These are phyloP conservation scores for Ambrosia artemisiifolia DNA, from an alignment of 129 eudicot genomes.

Conservation along the genomic window DNA sequence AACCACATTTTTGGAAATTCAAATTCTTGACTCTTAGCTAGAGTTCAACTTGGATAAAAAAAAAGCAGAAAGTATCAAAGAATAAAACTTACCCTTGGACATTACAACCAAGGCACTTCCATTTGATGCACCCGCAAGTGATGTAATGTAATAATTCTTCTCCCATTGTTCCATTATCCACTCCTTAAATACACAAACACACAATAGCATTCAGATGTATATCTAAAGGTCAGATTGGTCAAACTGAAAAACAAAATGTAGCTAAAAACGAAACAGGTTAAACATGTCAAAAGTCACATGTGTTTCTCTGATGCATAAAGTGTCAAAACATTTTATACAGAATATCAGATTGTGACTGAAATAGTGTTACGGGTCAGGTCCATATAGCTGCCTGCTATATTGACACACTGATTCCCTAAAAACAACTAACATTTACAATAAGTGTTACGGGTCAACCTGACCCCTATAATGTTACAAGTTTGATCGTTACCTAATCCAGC, in stretches of 20 bases:
- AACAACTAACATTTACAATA: too few species aligned
- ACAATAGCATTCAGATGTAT: background rate
- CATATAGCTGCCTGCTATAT: too few species aligned
- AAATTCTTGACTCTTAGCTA: background rate
- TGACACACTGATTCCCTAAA: too few species aligned
- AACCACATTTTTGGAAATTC: conserved; percentile 13
- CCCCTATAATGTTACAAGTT: background rate
- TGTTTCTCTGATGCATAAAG: background rate
- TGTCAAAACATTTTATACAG: background rate
- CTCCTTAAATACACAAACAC: conserved; percentile 42
- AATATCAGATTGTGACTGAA: background rate
- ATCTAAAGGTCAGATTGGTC: background rate
- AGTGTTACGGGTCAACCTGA: too few species aligned
- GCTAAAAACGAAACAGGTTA: background rate
- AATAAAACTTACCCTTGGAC: conserved; percentile 63
- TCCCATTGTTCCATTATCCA: conserved; percentile 99
- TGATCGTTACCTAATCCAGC: background rate
- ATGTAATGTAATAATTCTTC: conserved; percentile 72
- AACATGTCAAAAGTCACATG: background rate
- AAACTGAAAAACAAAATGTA: background rate
- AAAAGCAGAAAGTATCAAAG: background rate
- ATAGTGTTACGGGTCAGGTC: background rate
- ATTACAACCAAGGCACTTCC: conserved; percentile 80
- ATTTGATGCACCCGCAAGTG: conserved; percentile 80
- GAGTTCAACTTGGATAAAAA: background rate